These are phyloP conservation scores for Oryza glumipatula DNA, from an alignment of 176 grass and related monocot species.

Conservation along the genomic window DNA sequence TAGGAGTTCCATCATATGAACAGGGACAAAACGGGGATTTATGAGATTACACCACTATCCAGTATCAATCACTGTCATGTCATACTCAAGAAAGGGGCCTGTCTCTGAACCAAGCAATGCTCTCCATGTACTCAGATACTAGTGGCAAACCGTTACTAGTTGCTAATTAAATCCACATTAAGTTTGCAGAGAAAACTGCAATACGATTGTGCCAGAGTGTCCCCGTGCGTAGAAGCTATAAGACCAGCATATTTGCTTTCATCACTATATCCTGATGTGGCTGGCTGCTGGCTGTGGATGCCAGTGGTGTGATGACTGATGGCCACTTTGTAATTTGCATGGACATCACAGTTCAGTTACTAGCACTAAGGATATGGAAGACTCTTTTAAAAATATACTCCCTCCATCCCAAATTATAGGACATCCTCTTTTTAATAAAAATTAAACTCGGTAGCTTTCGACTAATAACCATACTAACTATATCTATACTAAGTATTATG, in stretches of 20 bases:
- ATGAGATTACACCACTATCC: slow-evolving; percentile 42
- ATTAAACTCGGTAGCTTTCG: too few species aligned
- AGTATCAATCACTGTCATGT: slow-evolving; percentile 45
- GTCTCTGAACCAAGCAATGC: not conserved
- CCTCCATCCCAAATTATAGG: too few species aligned
- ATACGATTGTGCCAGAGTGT: too few species aligned
- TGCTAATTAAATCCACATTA: not conserved
- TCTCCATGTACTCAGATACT: not conserved
- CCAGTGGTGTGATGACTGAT: not conserved
- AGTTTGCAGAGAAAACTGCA: too few species aligned
- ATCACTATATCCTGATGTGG: not conserved
- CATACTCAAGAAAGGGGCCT: slow-evolving; percentile 20
- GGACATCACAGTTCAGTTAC: slow-evolving; percentile 16
- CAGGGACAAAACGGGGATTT: slow-evolving; percentile 22
- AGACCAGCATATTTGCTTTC: not conserved
- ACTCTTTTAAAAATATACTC: not conserved
- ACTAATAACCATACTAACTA: too few species aligned
- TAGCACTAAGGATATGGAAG: not conserved
- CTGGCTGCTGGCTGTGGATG: not conserved
- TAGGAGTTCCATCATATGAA: slow-evolving; percentile 23
- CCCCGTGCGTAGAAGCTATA: too few species aligned
- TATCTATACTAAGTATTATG: too few species aligned
- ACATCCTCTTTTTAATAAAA: too few species aligned
- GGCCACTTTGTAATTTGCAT: not conserved
- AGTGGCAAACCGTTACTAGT: not conserved